Evolutionary conservation across 768 basidiomycete genomes (phyloP).

Genomic region (Russula dissimulans): DNA sequence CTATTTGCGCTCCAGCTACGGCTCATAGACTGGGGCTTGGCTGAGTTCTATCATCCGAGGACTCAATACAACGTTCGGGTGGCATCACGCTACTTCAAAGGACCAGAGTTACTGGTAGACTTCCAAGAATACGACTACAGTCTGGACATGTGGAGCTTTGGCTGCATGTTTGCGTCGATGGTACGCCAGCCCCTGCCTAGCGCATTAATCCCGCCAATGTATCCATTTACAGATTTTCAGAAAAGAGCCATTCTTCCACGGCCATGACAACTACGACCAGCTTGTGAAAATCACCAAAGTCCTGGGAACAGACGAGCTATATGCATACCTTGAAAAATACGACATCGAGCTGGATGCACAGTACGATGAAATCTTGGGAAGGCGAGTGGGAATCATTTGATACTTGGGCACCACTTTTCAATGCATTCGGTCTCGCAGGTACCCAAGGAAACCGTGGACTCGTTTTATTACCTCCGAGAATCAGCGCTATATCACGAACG

Average conservation of each 20-base stretch:
- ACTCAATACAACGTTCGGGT: slow-evolving; percentile 98
- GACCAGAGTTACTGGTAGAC: slow-evolving; percentile 91
- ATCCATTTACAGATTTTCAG: slow-evolving; percentile 72
- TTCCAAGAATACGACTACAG: slow-evolving; percentile 99
- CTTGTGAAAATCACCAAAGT: slow-evolving; percentile 98
- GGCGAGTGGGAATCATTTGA: slow-evolving; percentile 33
- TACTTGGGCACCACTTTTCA: slow-evolving; percentile 5
- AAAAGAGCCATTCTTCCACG: slow-evolving; percentile 99
- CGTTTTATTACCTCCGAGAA: slow-evolving; percentile 94
- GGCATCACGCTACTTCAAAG: slow-evolving; percentile 96
- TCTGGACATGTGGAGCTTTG: slow-evolving; percentile 97
- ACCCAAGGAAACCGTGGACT: slow-evolving; percentile 91
- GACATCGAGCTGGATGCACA: slow-evolving; percentile 93
- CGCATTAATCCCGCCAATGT: neutral
- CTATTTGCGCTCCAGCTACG: slow-evolving; percentile 51
- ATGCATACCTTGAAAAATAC: slow-evolving; percentile 89
- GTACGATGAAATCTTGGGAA: slow-evolving; percentile 89
- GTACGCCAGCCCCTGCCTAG: slow-evolving; percentile 32
- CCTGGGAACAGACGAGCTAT: slow-evolving; percentile 91
- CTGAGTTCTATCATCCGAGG: slow-evolving; percentile 96
- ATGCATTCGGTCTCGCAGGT: slow-evolving; percentile 36
- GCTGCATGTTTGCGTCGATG: slow-evolving; percentile 99
- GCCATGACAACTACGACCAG: slow-evolving; percentile 98
- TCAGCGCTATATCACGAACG: slow-evolving; percentile 92
- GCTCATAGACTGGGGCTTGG: slow-evolving; percentile 97